Evolutionary conservation across 2,329 filamentous ascomycete genomes (phyloP), one percentile per base, ranked within the genome.

Genomic region (Leptographium galeiforme): DNA sequence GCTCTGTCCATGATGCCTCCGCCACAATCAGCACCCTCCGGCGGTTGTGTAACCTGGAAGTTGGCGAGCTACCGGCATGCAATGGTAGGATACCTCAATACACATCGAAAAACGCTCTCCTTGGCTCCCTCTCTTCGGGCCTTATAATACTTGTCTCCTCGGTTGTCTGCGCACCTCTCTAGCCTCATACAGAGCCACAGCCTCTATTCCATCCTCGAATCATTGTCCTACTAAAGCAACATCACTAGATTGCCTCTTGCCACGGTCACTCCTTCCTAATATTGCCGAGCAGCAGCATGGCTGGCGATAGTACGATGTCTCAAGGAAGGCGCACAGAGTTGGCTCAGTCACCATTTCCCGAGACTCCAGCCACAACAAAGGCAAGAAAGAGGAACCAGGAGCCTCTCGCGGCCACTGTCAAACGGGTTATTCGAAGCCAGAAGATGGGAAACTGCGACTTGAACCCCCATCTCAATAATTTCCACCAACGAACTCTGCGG

Each of bases 391-490:
- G 54, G n/a, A 49, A 56, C 30, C 34, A 30, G 5, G 39, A 33
- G 14, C 48, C 53, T 5, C 51, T 57, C 11, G 45, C 56, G 8
- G 41, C 48, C 1, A 53, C 51, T 6, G 51, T 46, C 25, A 46
- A 44, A 18, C 51, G 50, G 6, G 49, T 52, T 14, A 57, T 57
- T 19, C 53, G 53, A 34, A 50, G 44, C 47, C 56, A 57, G 11
- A 48, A 53, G 16, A 30, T 8, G 6, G n/a, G 34, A 11, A 11
- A 18, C 16, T 6, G 34, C 16, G 33, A 25, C 14, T 32, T 50
- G 53, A 30, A 30, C 4, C 44, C 18, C 4, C 44, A 52, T 5
- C 11, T 41, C 18, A 50, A 55, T 11, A 36, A 45, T 1, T 44
- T 43, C 2, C 32, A 13, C 18, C 51, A 48, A 11, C 45, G 39